Base-by-base conservation (phyloP, 192 early-diverging fungal genomes). In the Phlyctochytrium planicorne region DNA sequence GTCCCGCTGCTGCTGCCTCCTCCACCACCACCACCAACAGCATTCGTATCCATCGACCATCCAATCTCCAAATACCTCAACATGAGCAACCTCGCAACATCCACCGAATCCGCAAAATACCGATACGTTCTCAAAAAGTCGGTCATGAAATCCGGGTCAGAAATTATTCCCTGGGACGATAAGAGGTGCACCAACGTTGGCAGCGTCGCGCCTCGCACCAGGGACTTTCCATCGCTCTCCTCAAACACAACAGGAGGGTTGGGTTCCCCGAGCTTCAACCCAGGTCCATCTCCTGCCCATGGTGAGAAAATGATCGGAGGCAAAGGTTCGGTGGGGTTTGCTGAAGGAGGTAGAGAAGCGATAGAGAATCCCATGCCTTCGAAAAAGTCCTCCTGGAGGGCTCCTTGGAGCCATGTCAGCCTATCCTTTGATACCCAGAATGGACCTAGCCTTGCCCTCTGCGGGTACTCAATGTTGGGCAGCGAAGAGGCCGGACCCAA, bases 41-140 rank as follows among this genome's bases (percentile, higher is more conserved):
- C 6, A 14, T 20, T 20, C 6, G 40, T 20, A 20, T 61, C 56
- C n/a, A 24, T n/a, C 1, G 29, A 27, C 71, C 63, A 68, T 24
- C 67, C 68, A 37, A 78, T 59, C 40, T 86, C 82, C 33, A 90
- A 65, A 60, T 90, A 90, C 25, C 87, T 75, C 53, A 84, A 64
- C 10, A 85, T 76, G 10, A 90, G 78, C 63, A 90, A 74, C 40
- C 89, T 76, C 66, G 87, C 81, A 6, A 90, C 86, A 61, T 90
- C 89, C 31, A 80, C 76, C 0, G 84, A 67, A 30, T 85, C 82
- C 0, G 86, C 80, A 76, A 89, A 85, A 74, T 89, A 90, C 27
- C 89, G 78, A 53, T 87, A 90, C 30, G 86, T 84, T 52, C 74
- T 79, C 59, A 90, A 60, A 70, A 90, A 90, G 35, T 88, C 86